Base-by-base conservation (phyloP, 2,329 filamentous ascomycete species). In the Lecanicillium sp. region DNA sequence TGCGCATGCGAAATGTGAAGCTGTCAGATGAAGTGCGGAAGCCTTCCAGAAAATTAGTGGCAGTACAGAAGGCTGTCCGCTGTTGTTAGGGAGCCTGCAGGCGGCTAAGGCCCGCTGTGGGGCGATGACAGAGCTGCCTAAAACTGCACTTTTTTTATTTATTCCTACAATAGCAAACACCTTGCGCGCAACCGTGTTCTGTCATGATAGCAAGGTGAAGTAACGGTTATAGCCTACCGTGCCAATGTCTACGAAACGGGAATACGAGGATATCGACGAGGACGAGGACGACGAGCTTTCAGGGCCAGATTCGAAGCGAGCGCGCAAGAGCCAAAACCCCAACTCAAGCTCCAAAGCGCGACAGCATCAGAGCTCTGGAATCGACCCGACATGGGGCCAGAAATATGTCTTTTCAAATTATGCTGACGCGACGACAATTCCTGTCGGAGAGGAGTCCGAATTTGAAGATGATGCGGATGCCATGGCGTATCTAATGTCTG, bases 371-470 rank as follows among this genome's bases (percentile, higher is more conserved):
- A 61, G 65, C 46, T 62, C 64, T 4, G 60, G 63, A 35, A 68
- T 79, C 42, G 73, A 86, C 54, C 71, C 76, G 9, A 73, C 76
- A 3, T 85, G 78, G 57, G 83, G 83, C 29, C 83, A 86, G 59
- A 75, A 78, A 57, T 77, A 78, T 51, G 82, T 82, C 31, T 83
- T 88, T 49, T 79, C 81, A 6, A 72, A 72, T n/a, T 59, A 76
- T 12, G 71, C 76, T 33, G 65, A 71, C 43, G 47, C 57, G n/a
- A 58, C 63, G 4, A 65, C 64, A 3, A 58, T 63, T 29, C 56
- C 64, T 4, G 60, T 55, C 9, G 73, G 73, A 35, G 71, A 76
- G 29, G 78, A 81, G 42, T 61, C 80, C 1, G 78, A 81, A 40
- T 83, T 82, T 48, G 80, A 83, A 34, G 78, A 81, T 35, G 75